Base-by-base conservation (phyloP, 2,329 filamentous ascomycete genomes). In the Colletotrichum sp. region DNA sequence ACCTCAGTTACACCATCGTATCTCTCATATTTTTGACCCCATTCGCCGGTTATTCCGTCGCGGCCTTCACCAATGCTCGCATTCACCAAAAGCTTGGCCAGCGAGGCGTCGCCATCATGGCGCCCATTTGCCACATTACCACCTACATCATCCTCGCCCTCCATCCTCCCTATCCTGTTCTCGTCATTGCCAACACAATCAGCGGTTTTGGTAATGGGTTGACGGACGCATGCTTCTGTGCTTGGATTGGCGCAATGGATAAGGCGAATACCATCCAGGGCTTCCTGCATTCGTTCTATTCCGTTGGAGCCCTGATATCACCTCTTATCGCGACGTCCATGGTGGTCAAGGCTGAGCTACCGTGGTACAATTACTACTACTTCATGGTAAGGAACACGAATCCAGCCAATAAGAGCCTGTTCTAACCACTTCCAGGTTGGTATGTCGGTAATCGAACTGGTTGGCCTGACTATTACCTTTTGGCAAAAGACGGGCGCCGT, bases 311-410 rank as follows among this genome's bases (percentile, higher is more conserved):
- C 0, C 88, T 93, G 0, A 84, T 94, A 3, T 87, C 91, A 5
- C 93, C 93, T 0, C 81, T 95, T 3, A 89, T 94, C 71, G 93
- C 93, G 1, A 95, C 93, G 0, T 89, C 88, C 0, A 90, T 95
- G 88, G 90, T 95, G 34, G 92, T 92, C 0, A 90, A 89, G 69
- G 90, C 87, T 0, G 79, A 84, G 1, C 71, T 92, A 76, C 88
- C 88, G 0, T 95, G 94, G 94, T 94, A 93, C 79, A 88, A 86
- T 5, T 95, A 92, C 81, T 95, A 95, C 80, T 94, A 94, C 80
- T 84, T 94, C 71, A 93, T 95, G 92, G 90, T 93, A 44, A 44
- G 18, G 5, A n/a, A 18, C n/a, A 21, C 7, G 16, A 9, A 5
- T 12, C 1, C 2, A 44, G 5, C 3, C 39, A 10, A 12, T n/a